phyloP scores from a whole-genome alignment of 202 grass and related monocot genomes.

The Schoenoplectus tabernaemontani region DNA sequence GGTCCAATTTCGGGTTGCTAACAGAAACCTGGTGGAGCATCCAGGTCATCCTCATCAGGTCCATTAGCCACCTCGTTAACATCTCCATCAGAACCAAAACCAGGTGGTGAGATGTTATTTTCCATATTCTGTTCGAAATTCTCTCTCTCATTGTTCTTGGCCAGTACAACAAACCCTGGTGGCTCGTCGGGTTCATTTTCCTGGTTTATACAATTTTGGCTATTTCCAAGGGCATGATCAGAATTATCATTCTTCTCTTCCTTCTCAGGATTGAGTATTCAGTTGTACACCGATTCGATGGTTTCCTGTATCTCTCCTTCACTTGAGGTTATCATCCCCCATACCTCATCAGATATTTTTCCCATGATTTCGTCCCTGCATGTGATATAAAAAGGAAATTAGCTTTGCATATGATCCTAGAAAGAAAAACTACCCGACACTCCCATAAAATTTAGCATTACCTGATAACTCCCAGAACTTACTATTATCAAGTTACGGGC shows the following conservation, averaged over 20 bases:
- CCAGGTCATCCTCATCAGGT: conserved; percentile 10
- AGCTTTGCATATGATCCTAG: conserved; percentile 15
- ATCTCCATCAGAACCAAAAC: conserved; percentile 1
- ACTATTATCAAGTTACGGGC: background rate
- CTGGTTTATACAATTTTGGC: conserved; percentile 33
- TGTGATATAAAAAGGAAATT: conserved; percentile 1
- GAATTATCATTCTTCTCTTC: conserved; percentile 27
- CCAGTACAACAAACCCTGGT: conserved; percentile 55
- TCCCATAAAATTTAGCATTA: background rate
- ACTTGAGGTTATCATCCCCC: conserved; percentile 62
- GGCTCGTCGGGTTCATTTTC: conserved; percentile 61
- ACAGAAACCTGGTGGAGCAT: conserved; percentile 19
- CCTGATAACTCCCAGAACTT: background rate
- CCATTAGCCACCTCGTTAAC: background rate
- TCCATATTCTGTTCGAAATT: background rate
- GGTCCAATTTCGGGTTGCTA: background rate
- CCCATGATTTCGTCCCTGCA: conserved; percentile 89
- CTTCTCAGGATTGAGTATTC: conserved; percentile 59
- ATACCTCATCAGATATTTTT: conserved; percentile 78
- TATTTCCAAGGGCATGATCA: conserved; percentile 27
- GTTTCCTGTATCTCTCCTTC: conserved; percentile 66
- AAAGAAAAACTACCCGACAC: background rate
- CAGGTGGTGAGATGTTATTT: background rate
- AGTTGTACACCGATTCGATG: conserved; percentile 53
- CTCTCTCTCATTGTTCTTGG: background rate